Conservation (phyloP, 2,329 filamentous ascomycete genomes). For the Talaromyces rugulosus region DNA sequence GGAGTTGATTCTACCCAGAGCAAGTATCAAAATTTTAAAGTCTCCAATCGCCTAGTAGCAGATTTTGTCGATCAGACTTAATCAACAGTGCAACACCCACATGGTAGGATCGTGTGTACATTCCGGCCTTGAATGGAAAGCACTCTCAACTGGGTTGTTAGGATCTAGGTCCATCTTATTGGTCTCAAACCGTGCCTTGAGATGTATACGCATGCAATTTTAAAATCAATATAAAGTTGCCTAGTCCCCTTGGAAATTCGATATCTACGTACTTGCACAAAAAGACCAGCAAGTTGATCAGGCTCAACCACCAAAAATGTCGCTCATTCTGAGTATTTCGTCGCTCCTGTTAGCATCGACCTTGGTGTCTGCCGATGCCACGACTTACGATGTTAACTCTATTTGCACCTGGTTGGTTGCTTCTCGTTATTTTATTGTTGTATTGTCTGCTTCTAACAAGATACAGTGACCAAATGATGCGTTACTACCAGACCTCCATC, state of each 20-base stretch:
- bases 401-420: not conserved
- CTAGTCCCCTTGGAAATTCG: not conserved
- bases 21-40: not conserved
- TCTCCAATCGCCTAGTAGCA: not conserved
- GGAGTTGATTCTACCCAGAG: not conserved
- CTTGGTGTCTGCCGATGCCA: not conserved
- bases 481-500: not conserved
- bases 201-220: not conserved
- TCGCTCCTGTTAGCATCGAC: not conserved
- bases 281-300: not conserved
- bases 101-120: not conserved
- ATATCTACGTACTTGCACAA: not conserved
- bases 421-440: not conserved
- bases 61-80: not conserved
- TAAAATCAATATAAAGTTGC: not conserved
- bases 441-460: not conserved
- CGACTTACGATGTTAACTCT: not conserved
- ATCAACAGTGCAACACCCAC: not conserved
- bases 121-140: not conserved
- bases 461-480: not conserved
- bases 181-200: not conserved
- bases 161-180: not conserved
- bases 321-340: not conserved
- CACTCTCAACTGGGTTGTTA: not conserved
- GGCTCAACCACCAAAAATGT: not conserved